Percentiles rank a stretch among this genome's conserved stretches.
Evolutionary conservation across 2,329 filamentous ascomycete genomes (phyloP).

Genomic region (Metarhizium brunneum): DNA sequence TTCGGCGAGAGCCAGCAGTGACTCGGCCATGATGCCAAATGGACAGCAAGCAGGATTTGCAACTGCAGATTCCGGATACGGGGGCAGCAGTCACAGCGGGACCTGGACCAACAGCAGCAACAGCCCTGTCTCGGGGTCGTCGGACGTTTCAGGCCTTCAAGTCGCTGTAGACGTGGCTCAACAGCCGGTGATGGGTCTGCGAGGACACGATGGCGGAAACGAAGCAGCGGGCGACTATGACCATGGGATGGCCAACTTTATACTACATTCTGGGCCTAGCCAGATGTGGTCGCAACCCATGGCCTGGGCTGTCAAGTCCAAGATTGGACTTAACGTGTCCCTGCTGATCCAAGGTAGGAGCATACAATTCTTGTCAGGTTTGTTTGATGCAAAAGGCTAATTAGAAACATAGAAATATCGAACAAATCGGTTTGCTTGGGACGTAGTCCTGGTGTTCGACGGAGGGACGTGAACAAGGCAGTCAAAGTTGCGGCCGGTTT

Average conservation of each 20-base stretch:
- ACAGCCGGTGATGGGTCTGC: neutral
- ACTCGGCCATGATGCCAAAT: neutral
- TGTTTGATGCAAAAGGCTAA: neutral
- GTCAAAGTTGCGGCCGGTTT: conserved; percentile 18
- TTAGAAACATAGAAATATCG: conserved; percentile 22
- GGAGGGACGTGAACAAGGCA: conserved; percentile 26
- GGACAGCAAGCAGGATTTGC: neutral
- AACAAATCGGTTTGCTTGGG: conserved; percentile 28
- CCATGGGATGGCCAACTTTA: conserved; percentile 1
- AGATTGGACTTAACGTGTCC: conserved; percentile 25
- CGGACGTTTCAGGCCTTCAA: neutral
- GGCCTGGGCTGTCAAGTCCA: conserved; percentile 17
- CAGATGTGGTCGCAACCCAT: conserved; percentile 8
- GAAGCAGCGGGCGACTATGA: neutral
- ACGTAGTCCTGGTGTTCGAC: conserved; percentile 27
- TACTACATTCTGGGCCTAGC: conserved; percentile 3
- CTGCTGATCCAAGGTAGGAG: conserved; percentile 23
- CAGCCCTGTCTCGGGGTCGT: neutral
- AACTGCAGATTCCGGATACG: conserved; percentile 1
- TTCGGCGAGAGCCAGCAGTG: neutral
- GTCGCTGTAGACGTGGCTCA: neutral
- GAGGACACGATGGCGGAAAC: neutral
- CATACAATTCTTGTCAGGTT: too few species aligned
- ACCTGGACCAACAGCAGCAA: conserved; percentile 4
- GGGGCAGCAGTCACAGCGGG: neutral